Base-by-base conservation (phyloP, 495 filamentous ascomycete species). In the Hypoxylon fragiforme region DNA sequence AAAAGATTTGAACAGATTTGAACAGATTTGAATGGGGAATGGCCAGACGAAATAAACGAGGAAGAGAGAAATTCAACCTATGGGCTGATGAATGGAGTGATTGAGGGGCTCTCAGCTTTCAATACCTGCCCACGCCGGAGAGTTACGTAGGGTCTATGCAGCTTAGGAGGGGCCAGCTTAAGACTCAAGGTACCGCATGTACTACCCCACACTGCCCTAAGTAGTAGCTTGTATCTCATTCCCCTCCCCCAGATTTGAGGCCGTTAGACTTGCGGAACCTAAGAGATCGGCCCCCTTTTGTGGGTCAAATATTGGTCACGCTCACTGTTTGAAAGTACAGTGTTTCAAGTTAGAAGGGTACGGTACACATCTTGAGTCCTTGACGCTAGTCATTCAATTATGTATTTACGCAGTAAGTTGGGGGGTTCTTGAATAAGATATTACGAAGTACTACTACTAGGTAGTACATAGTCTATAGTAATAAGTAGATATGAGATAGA, bases 31-130 rank as follows among this genome's bases (percentile, higher is more conserved):
- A 18, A 37, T 4, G 13, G 43, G 20, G 47, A 51, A 49, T 62
- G 58, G 58, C 52, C 52, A 52, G 58, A 62, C 52, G 44, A 52
- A 56, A 52, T n/a, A 38, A 56, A 41, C 30, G 43, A 49, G 44
- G 52, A 43, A 56, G 45, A 28, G 47, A 49, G 44, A 46, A 43
- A 39, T 36, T 42, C 20, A 31, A 49, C 52, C 58, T 57, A 53
- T 62, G 58, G 58, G 58, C 52, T 57, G 58, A 62, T 62, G 47
- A 37, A 62, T 62, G 42, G 58, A 57, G 58, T 53, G 58, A 62
- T 53, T 62, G 58, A 62, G 52, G 58, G 58, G 58, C 58, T 13
- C 14, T 62, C 51, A 62, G 40, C 40, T 51, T 52, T 48, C 42
- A 38, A 57, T 52, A 56, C 52, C 52, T 57, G 58, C 42, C 58